phyloP scores from a whole-genome alignment of 176 grass and related monocot species.

The Puya raimondii region DNA sequence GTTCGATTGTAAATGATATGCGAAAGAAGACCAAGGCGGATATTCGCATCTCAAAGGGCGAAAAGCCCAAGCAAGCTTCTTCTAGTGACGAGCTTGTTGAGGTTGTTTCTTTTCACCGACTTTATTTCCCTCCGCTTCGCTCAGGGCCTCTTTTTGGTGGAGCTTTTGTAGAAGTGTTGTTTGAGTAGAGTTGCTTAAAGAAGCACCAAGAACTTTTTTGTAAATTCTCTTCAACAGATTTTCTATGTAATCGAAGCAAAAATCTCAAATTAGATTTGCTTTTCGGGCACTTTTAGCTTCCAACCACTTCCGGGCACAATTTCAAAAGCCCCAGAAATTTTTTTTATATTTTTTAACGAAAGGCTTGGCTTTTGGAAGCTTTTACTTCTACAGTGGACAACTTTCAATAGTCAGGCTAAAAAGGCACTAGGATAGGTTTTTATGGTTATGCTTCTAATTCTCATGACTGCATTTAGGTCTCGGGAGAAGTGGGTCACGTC shows the following conservation, averaged over 20 bases:
- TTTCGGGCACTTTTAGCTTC: too few relatives aligned
- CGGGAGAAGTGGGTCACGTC: slow-evolving; percentile 67
- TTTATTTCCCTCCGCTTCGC: not conserved
- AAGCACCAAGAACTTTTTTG: too few relatives aligned
- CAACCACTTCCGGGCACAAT: not conserved
- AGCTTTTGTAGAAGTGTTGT: too few relatives aligned
- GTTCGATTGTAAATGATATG: slow-evolving; percentile 90
- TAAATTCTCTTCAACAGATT: too few relatives aligned
- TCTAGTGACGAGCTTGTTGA: slow-evolving; percentile 82
- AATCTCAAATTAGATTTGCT: too few relatives aligned
- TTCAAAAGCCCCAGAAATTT: not conserved
- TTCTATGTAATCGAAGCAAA: too few relatives aligned
- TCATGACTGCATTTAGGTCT: slow-evolving; percentile 38
- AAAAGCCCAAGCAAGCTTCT: slow-evolving; percentile 57
- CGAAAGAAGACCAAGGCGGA: slow-evolving; percentile 69
- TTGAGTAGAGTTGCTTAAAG: too few relatives aligned
- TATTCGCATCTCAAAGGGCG: slow-evolving; percentile 84
- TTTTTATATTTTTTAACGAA: not conserved
- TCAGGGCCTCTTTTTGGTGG: not conserved
- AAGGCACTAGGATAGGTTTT: not conserved
- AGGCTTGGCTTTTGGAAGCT: too few relatives aligned
- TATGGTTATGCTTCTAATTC: not conserved
- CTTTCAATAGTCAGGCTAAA: too few relatives aligned
- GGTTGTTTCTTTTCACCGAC: slow-evolving; percentile 28
- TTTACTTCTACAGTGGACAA: too few relatives aligned